A percentile compares a stretch with the other conserved stretches of the same genome.
phyloP scores from a whole-genome alignment of 805 yeast species.

The Zygosaccharomyces bailii region DNA sequence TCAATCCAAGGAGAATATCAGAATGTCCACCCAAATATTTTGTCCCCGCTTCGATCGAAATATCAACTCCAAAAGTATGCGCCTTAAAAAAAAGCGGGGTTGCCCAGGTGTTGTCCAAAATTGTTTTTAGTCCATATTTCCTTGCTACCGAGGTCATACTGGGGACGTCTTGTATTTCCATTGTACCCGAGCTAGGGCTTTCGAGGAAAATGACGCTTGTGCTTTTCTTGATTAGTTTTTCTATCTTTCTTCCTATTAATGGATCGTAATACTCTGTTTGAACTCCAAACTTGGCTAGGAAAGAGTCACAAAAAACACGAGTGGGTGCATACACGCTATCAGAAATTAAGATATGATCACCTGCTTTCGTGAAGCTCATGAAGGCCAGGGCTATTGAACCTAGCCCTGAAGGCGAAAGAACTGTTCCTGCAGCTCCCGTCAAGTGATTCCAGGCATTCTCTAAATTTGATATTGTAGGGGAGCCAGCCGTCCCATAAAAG shows the following conservation, averaged over 20 bases:
- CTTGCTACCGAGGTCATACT: conserved; percentile 11
- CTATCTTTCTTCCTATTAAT: conserved; percentile 12
- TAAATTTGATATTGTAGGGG: conserved; percentile 16
- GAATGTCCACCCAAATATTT: conserved; percentile 20
- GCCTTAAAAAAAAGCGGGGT: conserved; percentile 17
- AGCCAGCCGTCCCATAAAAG: conserved; percentile 17
- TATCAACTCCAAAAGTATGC: conserved; percentile 14
- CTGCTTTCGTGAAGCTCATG: conserved; percentile 12
- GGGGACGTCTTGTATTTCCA: conserved; percentile 17
- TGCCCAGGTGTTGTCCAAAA: conserved; percentile 19
- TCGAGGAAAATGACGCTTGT: conserved; percentile 15
- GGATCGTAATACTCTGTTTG: conserved; percentile 16
- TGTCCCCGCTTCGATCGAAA: conserved; percentile 17
- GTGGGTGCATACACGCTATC: conserved; percentile 17
- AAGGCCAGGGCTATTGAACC: conserved; percentile 14
- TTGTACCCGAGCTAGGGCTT: conserved; percentile 17
- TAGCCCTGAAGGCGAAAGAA: conserved; percentile 16
- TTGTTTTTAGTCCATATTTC: conserved; percentile 13
- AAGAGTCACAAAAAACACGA: conserved; percentile 7
- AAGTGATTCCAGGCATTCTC: conserved; percentile 15
- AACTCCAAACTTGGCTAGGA: conserved; percentile 11
- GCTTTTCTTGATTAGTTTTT: conserved; percentile 11
- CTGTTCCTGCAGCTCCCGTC: conserved; percentile 19
- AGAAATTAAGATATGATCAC: conserved; percentile 15
- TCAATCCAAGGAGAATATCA: conserved; percentile 15